A percentile compares a stretch with the other conserved stretches of the same genome.
Conservation (phyloP, 257 asterid genomes). For the Avicennia marina region DNA sequence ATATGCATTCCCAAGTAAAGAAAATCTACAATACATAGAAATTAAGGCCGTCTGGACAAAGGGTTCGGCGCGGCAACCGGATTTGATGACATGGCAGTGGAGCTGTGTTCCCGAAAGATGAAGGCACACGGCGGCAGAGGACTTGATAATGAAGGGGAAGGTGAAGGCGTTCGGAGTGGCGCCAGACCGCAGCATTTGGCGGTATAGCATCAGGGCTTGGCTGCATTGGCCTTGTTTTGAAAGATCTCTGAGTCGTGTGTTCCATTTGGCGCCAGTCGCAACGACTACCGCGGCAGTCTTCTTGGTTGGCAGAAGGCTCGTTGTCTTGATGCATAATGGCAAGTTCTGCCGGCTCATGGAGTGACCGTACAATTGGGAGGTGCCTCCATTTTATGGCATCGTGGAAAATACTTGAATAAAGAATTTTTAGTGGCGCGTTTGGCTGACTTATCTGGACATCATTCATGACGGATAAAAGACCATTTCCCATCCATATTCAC, state of each 20-base stretch:
- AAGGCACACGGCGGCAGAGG: slow-evolving; percentile 54
- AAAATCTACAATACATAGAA: slow-evolving; percentile 45
- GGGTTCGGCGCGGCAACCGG: slow-evolving; percentile 72
- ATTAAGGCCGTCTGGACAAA: slow-evolving; percentile 75
- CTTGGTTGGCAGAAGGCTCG: no score
- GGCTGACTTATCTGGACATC: no score
- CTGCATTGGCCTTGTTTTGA: slow-evolving; percentile 57
- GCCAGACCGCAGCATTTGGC: slow-evolving; percentile 68
- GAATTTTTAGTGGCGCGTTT: no score
- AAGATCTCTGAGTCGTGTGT: slow-evolving; percentile 56
- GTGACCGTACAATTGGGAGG: no score
- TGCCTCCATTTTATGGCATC: no score
- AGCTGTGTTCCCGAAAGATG: slow-evolving; percentile 48
- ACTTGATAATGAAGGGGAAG: slow-evolving; percentile 77
- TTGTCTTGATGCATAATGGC: no score
- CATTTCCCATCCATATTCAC: no score
- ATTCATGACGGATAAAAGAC: no score
- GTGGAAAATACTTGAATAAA: no score
- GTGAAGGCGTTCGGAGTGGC: slow-evolving; percentile 77
- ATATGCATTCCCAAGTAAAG: slow-evolving; percentile 30
- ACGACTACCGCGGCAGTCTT: no score
- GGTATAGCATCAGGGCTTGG: slow-evolving; percentile 53
- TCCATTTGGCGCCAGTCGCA: slow-evolving; percentile 61
- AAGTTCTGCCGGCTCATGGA: no score
- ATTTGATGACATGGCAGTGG: slow-evolving; percentile 69